Percentiles rank a stretch among this genome's conserved stretches.
Evolutionary conservation across 179 eudicot species (phyloP).

Genomic region (Spinacia oleracea): DNA sequence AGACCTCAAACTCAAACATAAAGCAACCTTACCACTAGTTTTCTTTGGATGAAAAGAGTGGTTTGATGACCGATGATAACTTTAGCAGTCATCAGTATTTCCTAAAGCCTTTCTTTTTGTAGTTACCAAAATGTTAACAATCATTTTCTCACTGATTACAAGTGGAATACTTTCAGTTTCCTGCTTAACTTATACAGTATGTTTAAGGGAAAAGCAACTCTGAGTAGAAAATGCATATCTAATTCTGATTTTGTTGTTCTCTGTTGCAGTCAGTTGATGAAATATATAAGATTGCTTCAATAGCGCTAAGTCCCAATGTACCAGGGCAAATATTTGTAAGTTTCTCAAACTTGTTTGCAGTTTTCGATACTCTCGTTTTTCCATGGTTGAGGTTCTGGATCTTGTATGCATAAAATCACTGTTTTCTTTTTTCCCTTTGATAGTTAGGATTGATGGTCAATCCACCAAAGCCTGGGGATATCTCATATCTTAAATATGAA

Average conservation of each 20-base stretch:
- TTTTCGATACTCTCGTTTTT: background rate
- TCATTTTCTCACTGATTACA: background rate
- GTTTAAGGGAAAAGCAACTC: background rate
- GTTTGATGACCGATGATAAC: background rate
- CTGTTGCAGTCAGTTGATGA: conserved; percentile 87
- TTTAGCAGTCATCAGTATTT: background rate
- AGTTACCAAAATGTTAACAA: background rate
- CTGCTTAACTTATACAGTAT: background rate
- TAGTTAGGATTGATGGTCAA: conserved; percentile 94
- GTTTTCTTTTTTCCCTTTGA: conserved; percentile 15
- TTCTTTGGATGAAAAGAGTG: background rate
- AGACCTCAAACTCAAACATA: background rate
- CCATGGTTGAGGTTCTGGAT: background rate
- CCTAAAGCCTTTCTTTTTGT: background rate
- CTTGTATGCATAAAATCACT: conserved; percentile 5
- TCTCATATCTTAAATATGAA: conserved; percentile 64
- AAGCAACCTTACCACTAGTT: background rate
- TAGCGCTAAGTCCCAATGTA: conserved; percentile 91
- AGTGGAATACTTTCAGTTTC: background rate
- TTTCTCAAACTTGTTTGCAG: conserved; percentile 10
- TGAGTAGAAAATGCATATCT: background rate
- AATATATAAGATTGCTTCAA: conserved; percentile 90
- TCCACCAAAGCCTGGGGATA: conserved; percentile 91
- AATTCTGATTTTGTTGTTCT: conserved; percentile 1
- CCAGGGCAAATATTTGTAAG: conserved; percentile 97